Percentiles rank a stretch among this genome's conserved stretches.
Evolutionary conservation across 1,284 basidiomycete species (phyloP).

Genomic region (Apiotrichum brassicae): DNA sequence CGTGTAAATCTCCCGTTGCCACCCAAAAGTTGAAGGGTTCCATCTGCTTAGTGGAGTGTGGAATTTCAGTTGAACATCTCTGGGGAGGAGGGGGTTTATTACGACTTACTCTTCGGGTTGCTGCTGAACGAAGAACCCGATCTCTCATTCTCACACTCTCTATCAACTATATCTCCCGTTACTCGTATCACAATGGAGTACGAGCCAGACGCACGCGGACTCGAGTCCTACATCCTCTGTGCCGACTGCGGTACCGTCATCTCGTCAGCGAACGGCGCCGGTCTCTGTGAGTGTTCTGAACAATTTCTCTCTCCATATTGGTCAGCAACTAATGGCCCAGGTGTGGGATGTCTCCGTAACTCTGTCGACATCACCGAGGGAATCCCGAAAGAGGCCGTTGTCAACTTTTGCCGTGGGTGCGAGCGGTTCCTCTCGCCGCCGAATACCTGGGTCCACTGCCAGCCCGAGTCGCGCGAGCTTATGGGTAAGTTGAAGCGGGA

Average conservation of each 20-base stretch:
- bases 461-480: constrained; percentile 87
- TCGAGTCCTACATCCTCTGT: constrained; percentile 46
- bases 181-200: constrained; percentile 35
- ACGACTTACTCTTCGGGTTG: too few species aligned
- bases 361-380: constrained; percentile 96
- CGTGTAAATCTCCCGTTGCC: too few species aligned
- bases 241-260: constrained; percentile 71
- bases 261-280: constrained; percentile 76
- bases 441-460: constrained; percentile 73
- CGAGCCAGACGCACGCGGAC: constrained; percentile 37
- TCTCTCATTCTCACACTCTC: neutral
- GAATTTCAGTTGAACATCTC: too few species aligned
- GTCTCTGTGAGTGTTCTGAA: constrained; percentile 74
- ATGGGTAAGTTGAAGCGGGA: constrained; percentile 50
- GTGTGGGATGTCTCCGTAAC: constrained; percentile 37
- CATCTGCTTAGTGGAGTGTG: too few species aligned
- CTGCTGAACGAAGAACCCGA: too few species aligned
- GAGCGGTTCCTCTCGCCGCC: constrained; percentile 94
- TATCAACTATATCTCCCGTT: neutral
- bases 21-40: too few species aligned
- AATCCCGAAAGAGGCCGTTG: constrained; percentile 93
- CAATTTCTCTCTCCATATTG: too few species aligned
- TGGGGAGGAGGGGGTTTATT: too few species aligned
- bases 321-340: too few species aligned
- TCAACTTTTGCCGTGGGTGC: constrained; percentile 93